A percentile compares a stretch with the other conserved stretches of the same genome.
Evolutionary conservation across 1,139 yeast species (phyloP).

Genomic region (Taphrina flavorubra): DNA sequence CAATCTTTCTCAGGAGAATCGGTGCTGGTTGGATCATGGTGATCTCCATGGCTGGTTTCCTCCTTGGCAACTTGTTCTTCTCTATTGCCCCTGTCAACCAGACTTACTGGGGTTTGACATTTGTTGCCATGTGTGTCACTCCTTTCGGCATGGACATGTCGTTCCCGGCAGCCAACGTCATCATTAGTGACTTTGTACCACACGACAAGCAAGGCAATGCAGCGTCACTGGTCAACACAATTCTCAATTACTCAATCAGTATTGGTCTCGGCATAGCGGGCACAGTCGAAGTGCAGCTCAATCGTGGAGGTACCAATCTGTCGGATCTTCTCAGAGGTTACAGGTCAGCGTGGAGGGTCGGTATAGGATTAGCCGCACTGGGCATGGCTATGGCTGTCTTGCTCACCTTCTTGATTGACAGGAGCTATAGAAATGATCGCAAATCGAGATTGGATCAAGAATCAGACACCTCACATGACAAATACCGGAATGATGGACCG

Average conservation of each 20-base stretch:
- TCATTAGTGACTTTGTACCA: constrained; percentile 60
- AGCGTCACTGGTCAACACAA: constrained; percentile 66
- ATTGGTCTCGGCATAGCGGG: constrained; percentile 71
- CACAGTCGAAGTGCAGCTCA: constrained; percentile 58
- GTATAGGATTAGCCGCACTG: constrained; percentile 16
- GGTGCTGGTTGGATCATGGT: constrained; percentile 50
- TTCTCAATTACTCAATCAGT: constrained; percentile 67
- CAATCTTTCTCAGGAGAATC: constrained; percentile 43
- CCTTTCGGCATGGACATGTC: constrained; percentile 70
- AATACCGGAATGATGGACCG: background rate
- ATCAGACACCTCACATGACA: background rate
- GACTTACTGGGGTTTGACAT: constrained; percentile 61
- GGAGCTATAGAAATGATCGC: background rate
- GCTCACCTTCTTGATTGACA: background rate
- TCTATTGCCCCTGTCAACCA: constrained; percentile 48
- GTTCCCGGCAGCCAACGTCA: constrained; percentile 66
- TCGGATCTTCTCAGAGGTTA: constrained; percentile 16
- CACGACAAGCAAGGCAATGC: constrained; percentile 66
- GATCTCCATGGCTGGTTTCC: constrained; percentile 53
- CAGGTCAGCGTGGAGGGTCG: constrained; percentile 26
- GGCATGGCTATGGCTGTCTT: constrained; percentile 1
- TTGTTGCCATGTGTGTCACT: constrained; percentile 57
- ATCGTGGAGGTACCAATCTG: constrained; percentile 14
- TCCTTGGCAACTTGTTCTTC: constrained; percentile 49
- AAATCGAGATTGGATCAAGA: background rate